A percentile compares a stretch with the other conserved stretches of the same genome.
phyloP scores from a whole-genome alignment of 306 rosid species.

The Bauhinia variegata region DNA sequence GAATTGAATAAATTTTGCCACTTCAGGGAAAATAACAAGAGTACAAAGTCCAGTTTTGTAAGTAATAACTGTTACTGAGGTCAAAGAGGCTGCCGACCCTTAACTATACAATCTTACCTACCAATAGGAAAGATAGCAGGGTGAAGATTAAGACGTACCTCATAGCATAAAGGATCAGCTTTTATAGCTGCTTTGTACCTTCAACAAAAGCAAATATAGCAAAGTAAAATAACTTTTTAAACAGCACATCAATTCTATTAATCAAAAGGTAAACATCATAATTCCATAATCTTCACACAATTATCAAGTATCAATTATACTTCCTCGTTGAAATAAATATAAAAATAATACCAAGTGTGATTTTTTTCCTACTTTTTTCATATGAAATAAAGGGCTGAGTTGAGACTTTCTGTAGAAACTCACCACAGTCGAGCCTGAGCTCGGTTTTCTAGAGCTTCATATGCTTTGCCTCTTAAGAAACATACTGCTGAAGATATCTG shows the following conservation, averaged over 20 bases:
- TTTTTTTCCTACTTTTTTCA: background rate
- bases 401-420: constrained; percentile 32
- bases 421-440: constrained; percentile 89
- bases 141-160: constrained; percentile 58
- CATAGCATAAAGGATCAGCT: constrained; percentile 96
- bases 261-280: constrained; percentile 18
- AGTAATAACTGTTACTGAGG: background rate
- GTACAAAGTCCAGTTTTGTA: constrained; percentile 3
- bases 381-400: background rate
- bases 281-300: constrained; percentile 7
- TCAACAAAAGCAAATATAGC: constrained; percentile 39
- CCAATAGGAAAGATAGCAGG: constrained; percentile 18
- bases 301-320: background rate
- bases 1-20: constrained; percentile 5
- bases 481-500: constrained; percentile 96
- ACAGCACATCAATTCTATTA: constrained; percentile 10
- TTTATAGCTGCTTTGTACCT: constrained; percentile 97
- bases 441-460: constrained; percentile 91
- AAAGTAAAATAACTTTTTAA: constrained; percentile 32
- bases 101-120: constrained; percentile 7
- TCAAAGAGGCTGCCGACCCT: too few relatives aligned
- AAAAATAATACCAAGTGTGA: constrained; percentile 3
- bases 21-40: constrained; percentile 24
- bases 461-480: constrained; percentile 88
- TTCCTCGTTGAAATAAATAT: background rate